Evolutionary conservation across 176 grass and related monocot species (phyloP).

Genomic region (Eragrostis nindensis): DNA sequence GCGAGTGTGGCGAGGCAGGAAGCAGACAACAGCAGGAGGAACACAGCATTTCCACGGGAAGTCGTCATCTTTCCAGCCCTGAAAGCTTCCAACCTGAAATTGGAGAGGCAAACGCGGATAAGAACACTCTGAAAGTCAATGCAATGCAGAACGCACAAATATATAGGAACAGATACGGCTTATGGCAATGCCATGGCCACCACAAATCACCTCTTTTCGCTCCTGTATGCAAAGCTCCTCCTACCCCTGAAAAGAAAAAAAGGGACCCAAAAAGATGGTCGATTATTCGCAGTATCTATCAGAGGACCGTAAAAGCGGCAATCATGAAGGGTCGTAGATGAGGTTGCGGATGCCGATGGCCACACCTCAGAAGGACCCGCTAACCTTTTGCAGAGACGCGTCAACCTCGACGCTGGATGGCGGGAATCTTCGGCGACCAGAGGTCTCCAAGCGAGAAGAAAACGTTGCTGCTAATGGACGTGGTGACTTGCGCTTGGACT

Average conservation of each 20-base stretch:
- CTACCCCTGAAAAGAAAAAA: too few relatives aligned
- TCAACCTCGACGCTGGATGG: neutral
- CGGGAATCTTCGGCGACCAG: neutral
- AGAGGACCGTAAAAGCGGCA: conserved; percentile 36
- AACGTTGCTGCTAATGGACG: conserved; percentile 24
- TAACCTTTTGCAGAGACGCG: conserved; percentile 21
- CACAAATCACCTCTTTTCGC: conserved; percentile 1
- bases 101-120: neutral
- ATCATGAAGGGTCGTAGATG: conserved; percentile 17
- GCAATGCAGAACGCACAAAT: conserved; percentile 1
- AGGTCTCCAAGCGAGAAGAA: conserved; percentile 20
- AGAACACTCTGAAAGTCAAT: neutral
- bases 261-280: neutral
- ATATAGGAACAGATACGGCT: neutral
- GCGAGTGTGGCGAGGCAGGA: conserved; percentile 18
- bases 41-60: neutral
- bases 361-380: neutral
- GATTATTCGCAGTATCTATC: conserved; percentile 35
- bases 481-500: conserved; percentile 27
- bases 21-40: conserved; percentile 17
- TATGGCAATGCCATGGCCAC: conserved; percentile 12
- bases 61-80: conserved; percentile 22
- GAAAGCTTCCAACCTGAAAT: neutral
- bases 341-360: neutral
- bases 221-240: neutral